Evolutionary conservation across 805 yeast genomes (phyloP), one percentile per base, ranked within the genome.

Genomic region (Ogataea naganishii): DNA sequence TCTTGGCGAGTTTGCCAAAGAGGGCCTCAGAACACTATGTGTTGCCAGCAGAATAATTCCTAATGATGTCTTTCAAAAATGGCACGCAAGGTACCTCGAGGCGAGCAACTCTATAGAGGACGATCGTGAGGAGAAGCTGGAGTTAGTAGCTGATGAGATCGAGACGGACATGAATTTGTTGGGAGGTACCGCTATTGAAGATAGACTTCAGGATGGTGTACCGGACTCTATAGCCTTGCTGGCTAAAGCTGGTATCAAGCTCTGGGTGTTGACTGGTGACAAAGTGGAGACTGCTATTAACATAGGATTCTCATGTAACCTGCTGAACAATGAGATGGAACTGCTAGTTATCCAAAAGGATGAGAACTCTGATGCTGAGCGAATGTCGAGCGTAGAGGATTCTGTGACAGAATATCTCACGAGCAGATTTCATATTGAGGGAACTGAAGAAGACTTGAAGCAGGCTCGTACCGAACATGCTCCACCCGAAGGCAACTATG

Each of bases 181-280:
- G 15, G 94, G 94, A 44, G 92, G 92, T 39, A 82, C 94, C 23
- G 92, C 92, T 19, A 82, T 82, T 52, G 94, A 82, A 52, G 94
- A 82, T 60, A 65, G 86, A 49, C 58, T 82, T 37, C 94, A 82
- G 54, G 85, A 79, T 43, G 92, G 92, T 58, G 94, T 82, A 32
- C 89, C 92, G 3, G 92, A 80, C 43, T 70, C 89, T 11, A 82
- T 82, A 46, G 71, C 76, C 6, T 49, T 75, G 5, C 59, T 82
- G 33, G 80, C 72, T 11, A 63, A 73, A 39, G 92, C 92, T 6
- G 92, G 94, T 50, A 78, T 82, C 33, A 82, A 82, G 51, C 58
- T 82, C 31, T 82, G 94, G 94, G 92, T 82, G 27, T 61, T 82
- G 28, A 82, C 94, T 3, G 94, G 94, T 58, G 94, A 82, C 53